Conservation (phyloP, 2,329 filamentous ascomycete species). For the Fusarium armeniacum region DNA sequence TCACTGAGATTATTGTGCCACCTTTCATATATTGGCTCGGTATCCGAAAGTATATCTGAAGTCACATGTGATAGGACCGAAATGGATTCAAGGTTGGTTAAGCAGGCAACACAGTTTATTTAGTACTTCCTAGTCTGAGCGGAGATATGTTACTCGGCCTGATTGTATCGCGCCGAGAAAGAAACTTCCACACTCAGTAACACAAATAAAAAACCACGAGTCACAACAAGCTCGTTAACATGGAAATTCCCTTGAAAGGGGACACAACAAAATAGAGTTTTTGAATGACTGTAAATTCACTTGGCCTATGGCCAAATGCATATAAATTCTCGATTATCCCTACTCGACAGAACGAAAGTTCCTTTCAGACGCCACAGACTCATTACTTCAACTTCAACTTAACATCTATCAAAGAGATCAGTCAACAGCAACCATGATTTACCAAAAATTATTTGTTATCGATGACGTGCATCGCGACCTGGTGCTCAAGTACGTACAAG, state of each 20-base stretch:
- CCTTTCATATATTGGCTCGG: conserved; percentile 4
- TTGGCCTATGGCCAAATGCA: not conserved
- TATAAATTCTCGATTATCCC: not conserved
- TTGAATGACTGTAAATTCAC: no score
- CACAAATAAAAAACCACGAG: no score
- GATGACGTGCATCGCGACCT: not conserved
- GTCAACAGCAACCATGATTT: not conserved
- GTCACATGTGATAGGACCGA: not conserved
- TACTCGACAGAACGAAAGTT: not conserved
- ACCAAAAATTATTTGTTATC: no score
- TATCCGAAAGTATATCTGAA: not conserved
- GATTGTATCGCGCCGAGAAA: no score
- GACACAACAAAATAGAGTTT: no score
- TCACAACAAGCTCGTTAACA: no score
- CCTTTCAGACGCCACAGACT: not conserved
- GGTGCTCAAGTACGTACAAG: not conserved
- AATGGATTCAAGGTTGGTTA: not conserved
- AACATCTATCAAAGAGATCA: not conserved
- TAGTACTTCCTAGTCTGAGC: no score
- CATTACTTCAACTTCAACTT: not conserved
- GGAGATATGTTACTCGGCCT: no score
- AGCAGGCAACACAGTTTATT: no score
- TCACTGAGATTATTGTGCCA: not conserved
- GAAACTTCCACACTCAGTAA: no score
- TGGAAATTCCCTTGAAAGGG: no score